These are phyloP conservation scores for Akanthomyces lecanii DNA, from an alignment of 2,329 filamentous ascomycete species.

Conservation along the genomic window DNA sequence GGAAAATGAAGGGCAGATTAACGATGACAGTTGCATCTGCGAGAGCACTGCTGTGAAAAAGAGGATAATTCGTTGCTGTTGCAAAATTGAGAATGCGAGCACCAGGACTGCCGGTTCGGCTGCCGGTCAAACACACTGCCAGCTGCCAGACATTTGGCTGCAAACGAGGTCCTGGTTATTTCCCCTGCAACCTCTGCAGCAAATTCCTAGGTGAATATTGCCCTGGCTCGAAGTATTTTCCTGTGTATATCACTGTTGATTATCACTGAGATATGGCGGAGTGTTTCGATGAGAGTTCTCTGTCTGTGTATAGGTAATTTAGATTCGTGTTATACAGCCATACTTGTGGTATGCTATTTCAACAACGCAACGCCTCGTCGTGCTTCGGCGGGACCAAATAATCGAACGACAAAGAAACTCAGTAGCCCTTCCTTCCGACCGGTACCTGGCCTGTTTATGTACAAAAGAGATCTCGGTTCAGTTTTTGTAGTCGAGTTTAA, in stretches of 20 bases:
- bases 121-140: not conserved
- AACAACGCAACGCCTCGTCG: not conserved
- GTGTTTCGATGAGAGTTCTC: not conserved
- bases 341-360: conserved; percentile 11
- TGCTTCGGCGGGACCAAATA: not conserved
- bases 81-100: not conserved
- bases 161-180: not conserved
- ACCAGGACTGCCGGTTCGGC: not conserved
- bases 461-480: conserved; percentile 28
- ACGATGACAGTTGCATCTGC: not conserved
- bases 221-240: no score
- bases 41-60: not conserved
- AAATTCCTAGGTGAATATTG: not conserved
- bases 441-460: conserved; percentile 27
- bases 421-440: conserved; percentile 7
- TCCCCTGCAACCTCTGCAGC: not conserved
- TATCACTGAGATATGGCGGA: not conserved
- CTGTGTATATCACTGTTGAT: no score
- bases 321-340: conserved; percentile 12
- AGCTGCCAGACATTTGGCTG: not conserved
- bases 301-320: not conserved
- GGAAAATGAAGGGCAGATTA: not conserved
- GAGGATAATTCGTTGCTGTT: not conserved
- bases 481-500: conserved; percentile 29
- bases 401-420: conserved; percentile 11